Evolutionary conservation across 768 basidiomycete genomes (phyloP), one percentile per base, ranked within the genome.

Genomic region (Agaricus sinodeliciosus): DNA sequence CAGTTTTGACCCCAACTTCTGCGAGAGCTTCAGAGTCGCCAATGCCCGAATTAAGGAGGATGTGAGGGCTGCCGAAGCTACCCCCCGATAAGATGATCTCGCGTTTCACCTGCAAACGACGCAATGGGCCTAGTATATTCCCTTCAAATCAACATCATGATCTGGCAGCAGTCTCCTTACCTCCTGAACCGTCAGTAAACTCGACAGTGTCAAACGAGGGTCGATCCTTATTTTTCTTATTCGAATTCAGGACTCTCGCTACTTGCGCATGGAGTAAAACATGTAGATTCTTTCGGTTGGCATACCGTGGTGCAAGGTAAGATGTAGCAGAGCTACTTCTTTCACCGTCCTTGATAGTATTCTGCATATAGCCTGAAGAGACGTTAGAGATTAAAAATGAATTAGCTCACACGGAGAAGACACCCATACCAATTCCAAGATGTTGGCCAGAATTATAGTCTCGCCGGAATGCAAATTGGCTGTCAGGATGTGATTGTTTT

Each of bases 11-110:
- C 6, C 37, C 48, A 6, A 64, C 40, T 4, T 49, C 45, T n/a
- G 26, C 28, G 8, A 62, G 58, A 6, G 50, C 54, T 1, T 9
- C 27, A 8, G 18, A 41, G 15, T 58, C 43, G n/a, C 61, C 61
- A 28, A 64, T 64, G 8, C 63, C 63, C 4, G 63, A 64, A 28
- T 28, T 4, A 18, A 62, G 59, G 13, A 64, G 56, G 22, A 62
- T 54, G 22, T 62, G 63, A 0, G 60, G 50, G 1, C 60, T 57
- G 11, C 59, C 59, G n/a, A 64, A 46, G 1, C 60, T 37, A 1
- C 63, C 63, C 7, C 59, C 61, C 0, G 58, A 62, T 8, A 56
- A 36, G 18, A 56, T 47, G 31, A 11, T 58, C 60, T 25, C 56
- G 41, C 26, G 15, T 58, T 46, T 8, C 64, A n/a, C n/a, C n/a